A percentile compares a stretch with the other conserved stretches of the same genome.
Evolutionary conservation across 202 grass and related monocot species (phyloP).

Genomic region (Panicum hallii): DNA sequence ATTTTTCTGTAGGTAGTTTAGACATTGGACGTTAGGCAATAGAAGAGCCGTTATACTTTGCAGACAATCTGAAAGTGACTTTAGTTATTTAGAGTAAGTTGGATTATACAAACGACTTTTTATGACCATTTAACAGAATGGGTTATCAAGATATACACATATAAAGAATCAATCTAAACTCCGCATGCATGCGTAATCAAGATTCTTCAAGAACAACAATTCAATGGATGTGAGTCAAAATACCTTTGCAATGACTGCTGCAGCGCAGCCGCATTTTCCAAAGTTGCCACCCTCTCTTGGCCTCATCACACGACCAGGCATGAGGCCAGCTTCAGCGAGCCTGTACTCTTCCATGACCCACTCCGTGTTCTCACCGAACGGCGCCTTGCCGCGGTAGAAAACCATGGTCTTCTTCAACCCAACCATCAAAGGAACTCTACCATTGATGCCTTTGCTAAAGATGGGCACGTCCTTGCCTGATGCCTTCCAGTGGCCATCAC

Average conservation of each 20-base stretch:
- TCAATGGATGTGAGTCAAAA: neutral
- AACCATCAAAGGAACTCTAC: neutral
- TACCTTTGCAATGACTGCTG: neutral
- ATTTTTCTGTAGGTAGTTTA: neutral
- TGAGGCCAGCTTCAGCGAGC: constrained; percentile 15
- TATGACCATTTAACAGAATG: no score
- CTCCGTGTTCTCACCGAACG: constrained; percentile 32
- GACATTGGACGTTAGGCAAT: neutral
- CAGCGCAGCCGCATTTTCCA: neutral
- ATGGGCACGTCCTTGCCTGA: neutral
- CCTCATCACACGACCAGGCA: neutral
- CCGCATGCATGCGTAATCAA: neutral
- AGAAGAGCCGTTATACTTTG: neutral
- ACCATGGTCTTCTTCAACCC: constrained; percentile 25
- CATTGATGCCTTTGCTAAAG: neutral
- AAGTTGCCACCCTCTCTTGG: neutral
- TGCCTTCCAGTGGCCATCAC: constrained; percentile 18
- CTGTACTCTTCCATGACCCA: constrained; percentile 52
- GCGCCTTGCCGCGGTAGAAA: constrained; percentile 37
- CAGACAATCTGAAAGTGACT: neutral
- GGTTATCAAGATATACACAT: no score
- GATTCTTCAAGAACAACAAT: neutral
- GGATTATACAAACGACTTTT: no score
- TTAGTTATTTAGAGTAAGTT: neutral
- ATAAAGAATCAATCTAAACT: no score